Base-by-base conservation (phyloP, 495 filamentous ascomycete genomes). In the Opeltia flavorubescens region DNA sequence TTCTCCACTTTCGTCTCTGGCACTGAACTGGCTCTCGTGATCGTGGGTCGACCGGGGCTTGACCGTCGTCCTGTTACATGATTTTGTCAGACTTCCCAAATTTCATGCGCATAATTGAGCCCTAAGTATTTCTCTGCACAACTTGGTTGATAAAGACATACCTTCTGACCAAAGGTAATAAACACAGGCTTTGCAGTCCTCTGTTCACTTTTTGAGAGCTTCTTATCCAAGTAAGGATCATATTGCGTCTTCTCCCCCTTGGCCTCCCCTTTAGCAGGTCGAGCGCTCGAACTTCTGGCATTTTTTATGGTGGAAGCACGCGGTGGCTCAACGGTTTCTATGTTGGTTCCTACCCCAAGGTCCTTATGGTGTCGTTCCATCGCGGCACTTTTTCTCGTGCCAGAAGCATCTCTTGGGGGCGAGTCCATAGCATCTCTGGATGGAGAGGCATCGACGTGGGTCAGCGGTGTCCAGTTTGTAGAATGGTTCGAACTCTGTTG, bases 361-460 rank as follows among this genome's bases (percentile, higher is more conserved):
- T 31, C 13, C 13, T 31, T 13, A 6, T 31, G 6, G 6, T 6
- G 29, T 6, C 29, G 29, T 13, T 31, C 6, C 13, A 13, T 31
- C 13, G 29, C 34, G 43, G 31, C 4, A 43, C 39, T 1, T n/a
- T 41, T 28, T 30, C 30, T 39, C n/a, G 24, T 21, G 34, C 36
- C 25, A 45, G 11, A 42, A 34, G 50, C 31, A 28, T 38, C 13
- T 57, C 57, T 48, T 21, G 62, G 64, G 4, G 62, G 59, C 39
- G 77, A 78, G 56, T 71, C 78, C 28, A 66, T 62, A 24, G 58
- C 59, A 61, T 80, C 77, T 56, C 64, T 65, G 34, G 77, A 73
- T 27, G 81, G 75, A n/a, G 87, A 88, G 26, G 81, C 86, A 52
- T 84, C 86, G 55, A 69, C 62, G 51, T 76, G 80, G 21, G 85